Base-by-base conservation (phyloP, 2,329 filamentous ascomycete species). In the Penicillium corylophilum region DNA sequence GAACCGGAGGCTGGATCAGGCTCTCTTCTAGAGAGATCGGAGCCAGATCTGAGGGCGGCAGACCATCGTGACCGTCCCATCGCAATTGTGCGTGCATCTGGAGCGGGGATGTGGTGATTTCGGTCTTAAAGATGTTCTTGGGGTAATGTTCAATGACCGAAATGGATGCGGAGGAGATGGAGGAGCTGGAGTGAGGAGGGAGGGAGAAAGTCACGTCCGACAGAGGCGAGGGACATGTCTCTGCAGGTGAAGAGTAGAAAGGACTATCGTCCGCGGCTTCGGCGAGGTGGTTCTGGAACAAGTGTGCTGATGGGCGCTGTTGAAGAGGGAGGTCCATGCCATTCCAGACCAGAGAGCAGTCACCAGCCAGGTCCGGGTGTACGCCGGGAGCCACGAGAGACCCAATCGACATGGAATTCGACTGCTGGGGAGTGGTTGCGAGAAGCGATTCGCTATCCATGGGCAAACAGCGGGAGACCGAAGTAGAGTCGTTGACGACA, bases 161-260 rank as follows among this genome's bases (percentile, higher is more conserved):
- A 15, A 66, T 62, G n/a, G 68, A 67, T 29, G 63, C 65, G 13
- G 70, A 70, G 29, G 68, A 69, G 31, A 69, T 61, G 2, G 68
- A 69, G 35, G 65, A 67, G 40, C 60, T 61, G 33, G 65, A 59
- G 50, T 64, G 62, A 38, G 63, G 60, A 43, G 66, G 65, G 38
- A 71, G 57, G 33, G 64, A 70, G 31, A 67, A 66, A 16, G 67
- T 62, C 29, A 64, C 63, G 50, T 74, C 71, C 1, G 71, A 73
- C 4, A 67, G 61, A 31, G 74, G 73, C n/a, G 74, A 76, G n/a
- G 69, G 68, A 54, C 73, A 76, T 47, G 71, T 71, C 50, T 74
- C 73, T 38, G 73, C 71, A 10, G 72, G 61, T 2, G 61, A 74
- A 28, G 74, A 73, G 53, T 74, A 76, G 53, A 74, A 70, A n/a